phyloP scores from a whole-genome alignment of 805 yeast genomes.

The Schwanniomyces vanrijiae region DNA sequence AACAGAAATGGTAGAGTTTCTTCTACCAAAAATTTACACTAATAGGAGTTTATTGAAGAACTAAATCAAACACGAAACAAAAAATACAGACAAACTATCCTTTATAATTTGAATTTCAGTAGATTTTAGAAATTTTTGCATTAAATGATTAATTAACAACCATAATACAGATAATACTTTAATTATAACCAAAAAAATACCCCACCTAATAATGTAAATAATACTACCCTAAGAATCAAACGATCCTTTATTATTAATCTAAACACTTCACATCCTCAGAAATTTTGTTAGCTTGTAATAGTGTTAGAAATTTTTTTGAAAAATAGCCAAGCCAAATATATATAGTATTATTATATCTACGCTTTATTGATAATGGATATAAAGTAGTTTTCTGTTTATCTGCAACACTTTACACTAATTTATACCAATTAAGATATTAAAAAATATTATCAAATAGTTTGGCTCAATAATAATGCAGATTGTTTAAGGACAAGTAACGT shows the following conservation, averaged over 20 bases:
- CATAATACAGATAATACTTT: constrained; percentile 68
- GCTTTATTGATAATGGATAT: too few species aligned
- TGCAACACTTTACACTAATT: too few species aligned
- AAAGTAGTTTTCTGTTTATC: too few species aligned
- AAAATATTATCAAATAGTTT: too few species aligned
- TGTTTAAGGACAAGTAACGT: too few species aligned
- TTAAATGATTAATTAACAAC: constrained; percentile 50
- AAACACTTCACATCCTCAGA: not conserved
- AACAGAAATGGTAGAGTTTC: constrained; percentile 59
- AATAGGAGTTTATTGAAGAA: constrained; percentile 58
- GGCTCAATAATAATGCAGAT: too few species aligned
- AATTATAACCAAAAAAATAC: constrained; percentile 70
- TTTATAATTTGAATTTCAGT: constrained; percentile 13
- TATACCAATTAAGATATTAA: too few species aligned
- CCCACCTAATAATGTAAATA: constrained; percentile 17
- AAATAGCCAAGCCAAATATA: too few species aligned
- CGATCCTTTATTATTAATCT: constrained; percentile 10
- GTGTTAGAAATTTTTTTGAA: too few species aligned
- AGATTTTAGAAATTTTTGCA: constrained; percentile 27
- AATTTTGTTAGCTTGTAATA: too few species aligned
- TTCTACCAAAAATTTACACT: constrained; percentile 69
- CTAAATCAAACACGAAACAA: constrained; percentile 70
- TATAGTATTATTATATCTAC: too few species aligned
- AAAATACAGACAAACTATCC: constrained; percentile 18
- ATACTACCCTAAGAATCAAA: constrained; percentile 7